A percentile compares a stretch with the other conserved stretches of the same genome.
phyloP scores from a whole-genome alignment of 345 rosid genomes.

The Melastoma malabathricum region DNA sequence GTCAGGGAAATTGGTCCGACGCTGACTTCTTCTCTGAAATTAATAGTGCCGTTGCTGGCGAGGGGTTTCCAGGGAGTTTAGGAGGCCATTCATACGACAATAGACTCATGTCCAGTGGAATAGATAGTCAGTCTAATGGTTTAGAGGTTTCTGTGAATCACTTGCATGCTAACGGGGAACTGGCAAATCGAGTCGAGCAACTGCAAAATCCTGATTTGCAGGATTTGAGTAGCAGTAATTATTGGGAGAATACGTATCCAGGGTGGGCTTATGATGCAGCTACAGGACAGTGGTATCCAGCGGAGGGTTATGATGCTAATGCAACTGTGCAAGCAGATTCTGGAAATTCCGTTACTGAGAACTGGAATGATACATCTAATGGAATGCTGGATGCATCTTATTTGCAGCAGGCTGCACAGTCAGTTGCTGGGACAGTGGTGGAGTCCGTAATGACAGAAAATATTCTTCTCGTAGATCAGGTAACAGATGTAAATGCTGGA shows the following conservation, averaged over 20 bases:
- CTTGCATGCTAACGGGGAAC: slow-evolving; percentile 22
- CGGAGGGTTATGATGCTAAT: slow-evolving; percentile 28
- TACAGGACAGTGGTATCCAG: slow-evolving; percentile 77
- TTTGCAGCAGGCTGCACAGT: slow-evolving; percentile 50
- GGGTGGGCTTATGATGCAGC: slow-evolving; percentile 76
- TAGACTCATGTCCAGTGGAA: slow-evolving; percentile 10
- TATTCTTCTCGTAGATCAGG: slow-evolving; percentile 57
- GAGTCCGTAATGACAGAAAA: slow-evolving; percentile 40
- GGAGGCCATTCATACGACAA: slow-evolving; percentile 15
- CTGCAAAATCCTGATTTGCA: slow-evolving; percentile 27
- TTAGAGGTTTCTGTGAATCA: slow-evolving; percentile 23
- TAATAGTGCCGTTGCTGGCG: slow-evolving; percentile 20
- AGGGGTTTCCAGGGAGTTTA: slow-evolving; percentile 21
- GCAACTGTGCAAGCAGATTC: slow-evolving; percentile 22
- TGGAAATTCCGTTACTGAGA: slow-evolving; percentile 18
- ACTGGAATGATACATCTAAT: slow-evolving; percentile 29
- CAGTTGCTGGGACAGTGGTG: slow-evolving; percentile 30
- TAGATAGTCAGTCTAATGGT: slow-evolving; percentile 11
- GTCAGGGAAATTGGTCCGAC: slow-evolving; percentile 47
- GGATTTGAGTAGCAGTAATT: slow-evolving; percentile 36
- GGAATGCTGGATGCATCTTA: slow-evolving; percentile 39
- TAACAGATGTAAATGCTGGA: slow-evolving; percentile 47
- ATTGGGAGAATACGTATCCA: slow-evolving; percentile 78
- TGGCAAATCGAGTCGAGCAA: slow-evolving; percentile 17
- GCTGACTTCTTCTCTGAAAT: slow-evolving; percentile 65